Conservation (phyloP, 192 early-diverging fungal species). For the Umbelopsis ramanniana region DNA sequence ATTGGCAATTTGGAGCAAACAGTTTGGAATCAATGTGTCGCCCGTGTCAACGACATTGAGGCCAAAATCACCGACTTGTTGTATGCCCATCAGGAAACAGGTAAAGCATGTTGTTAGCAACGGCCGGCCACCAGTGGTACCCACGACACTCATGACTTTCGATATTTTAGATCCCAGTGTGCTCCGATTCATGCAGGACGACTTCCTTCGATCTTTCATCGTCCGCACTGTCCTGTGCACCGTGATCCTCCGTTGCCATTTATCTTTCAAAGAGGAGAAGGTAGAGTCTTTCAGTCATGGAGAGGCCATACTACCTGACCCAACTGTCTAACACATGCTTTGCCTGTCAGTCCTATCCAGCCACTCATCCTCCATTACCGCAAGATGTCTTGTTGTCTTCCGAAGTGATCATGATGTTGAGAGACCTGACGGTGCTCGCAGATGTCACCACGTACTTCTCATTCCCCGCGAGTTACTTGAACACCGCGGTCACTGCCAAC, state of each 20-base stretch:
- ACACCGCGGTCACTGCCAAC: not conserved
- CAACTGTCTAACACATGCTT: too few relatives aligned
- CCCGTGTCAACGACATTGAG: slow-evolving; percentile 56
- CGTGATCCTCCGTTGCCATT: slow-evolving; percentile 72
- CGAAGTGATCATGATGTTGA: slow-evolving; percentile 63
- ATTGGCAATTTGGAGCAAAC: slow-evolving; percentile 61
- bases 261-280: slow-evolving; percentile 60
- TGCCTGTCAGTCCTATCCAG: slow-evolving; percentile 63
- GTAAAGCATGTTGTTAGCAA: slow-evolving; percentile 10
- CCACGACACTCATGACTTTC: too few relatives aligned
- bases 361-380: slow-evolving; percentile 66
- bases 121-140: not conserved
- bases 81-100: slow-evolving; percentile 29
- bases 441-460: slow-evolving; percentile 53
- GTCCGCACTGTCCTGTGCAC: slow-evolving; percentile 81
- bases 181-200: slow-evolving; percentile 84
- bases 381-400: slow-evolving; percentile 58
- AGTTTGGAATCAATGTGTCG: slow-evolving; percentile 72
- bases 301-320: too few relatives aligned
- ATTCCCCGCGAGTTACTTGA: slow-evolving; percentile 23
- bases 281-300: too few relatives aligned
- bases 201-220: slow-evolving; percentile 90
- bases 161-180: slow-evolving; percentile 44
- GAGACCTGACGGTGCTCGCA: slow-evolving; percentile 52
- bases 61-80: slow-evolving; percentile 59